Evolutionary conservation across 768 basidiomycete genomes (phyloP).

Genomic region (Obba rivulosa): DNA sequence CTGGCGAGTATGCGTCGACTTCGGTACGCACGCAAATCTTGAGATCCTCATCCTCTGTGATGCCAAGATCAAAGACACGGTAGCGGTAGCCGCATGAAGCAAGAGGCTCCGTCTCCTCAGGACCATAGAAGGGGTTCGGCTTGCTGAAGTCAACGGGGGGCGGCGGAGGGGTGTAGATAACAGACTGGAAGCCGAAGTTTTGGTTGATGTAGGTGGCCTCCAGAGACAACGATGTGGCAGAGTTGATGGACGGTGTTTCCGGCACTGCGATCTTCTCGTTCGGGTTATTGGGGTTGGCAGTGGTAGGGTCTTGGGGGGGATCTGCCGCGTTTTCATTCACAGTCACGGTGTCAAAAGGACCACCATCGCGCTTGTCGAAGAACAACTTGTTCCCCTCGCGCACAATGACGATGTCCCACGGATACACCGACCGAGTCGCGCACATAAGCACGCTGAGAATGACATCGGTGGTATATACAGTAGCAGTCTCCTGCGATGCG

Average conservation of each 20-base stretch:
- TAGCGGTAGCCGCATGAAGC: constrained; percentile 97
- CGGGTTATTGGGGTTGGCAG: constrained; percentile 75
- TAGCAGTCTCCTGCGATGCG: constrained; percentile 73
- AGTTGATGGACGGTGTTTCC: constrained; percentile 84
- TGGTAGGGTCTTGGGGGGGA: constrained; percentile 78
- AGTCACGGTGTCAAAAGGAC: constrained; percentile 94
- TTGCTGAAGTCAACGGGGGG: constrained; percentile 69
- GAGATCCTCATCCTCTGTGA: constrained; percentile 87
- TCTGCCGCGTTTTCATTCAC: constrained; percentile 99
- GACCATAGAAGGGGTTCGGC: constrained; percentile 93
- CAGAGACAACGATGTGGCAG: constrained; percentile 86
- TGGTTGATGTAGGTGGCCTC: constrained; percentile 99
- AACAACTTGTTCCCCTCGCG: constrained; percentile 91
- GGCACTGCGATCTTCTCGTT: constrained; percentile 54
- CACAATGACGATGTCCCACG: constrained; percentile 97
- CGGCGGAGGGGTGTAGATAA: constrained; percentile 61
- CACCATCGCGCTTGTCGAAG: constrained; percentile 96
- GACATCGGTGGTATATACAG: constrained; percentile 90
- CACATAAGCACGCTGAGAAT: constrained; percentile 97
- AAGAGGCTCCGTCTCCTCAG: constrained; percentile 91
- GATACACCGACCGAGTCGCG: constrained; percentile 90
- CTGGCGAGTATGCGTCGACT: constrained; percentile 82
- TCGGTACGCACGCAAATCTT: constrained; percentile 93
- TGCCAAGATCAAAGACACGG: constrained; percentile 87
- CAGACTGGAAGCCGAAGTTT: constrained; percentile 96